These are phyloP conservation scores for Neurospora hispaniola DNA, from an alignment of 495 filamentous ascomycete genomes.

Conservation along the genomic window DNA sequence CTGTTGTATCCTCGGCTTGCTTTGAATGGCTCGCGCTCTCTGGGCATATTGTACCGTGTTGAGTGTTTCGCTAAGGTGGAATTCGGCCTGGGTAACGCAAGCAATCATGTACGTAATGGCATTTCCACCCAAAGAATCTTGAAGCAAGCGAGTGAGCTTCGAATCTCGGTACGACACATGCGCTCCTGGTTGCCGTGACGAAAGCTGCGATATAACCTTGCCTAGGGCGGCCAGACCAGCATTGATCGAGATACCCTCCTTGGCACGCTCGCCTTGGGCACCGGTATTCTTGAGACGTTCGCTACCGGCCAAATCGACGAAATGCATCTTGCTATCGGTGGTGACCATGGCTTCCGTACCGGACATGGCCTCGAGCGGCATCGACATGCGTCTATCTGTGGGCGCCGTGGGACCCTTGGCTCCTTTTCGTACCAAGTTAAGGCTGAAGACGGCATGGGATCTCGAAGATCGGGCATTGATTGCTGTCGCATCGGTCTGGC, in stretches of 20 bases:
- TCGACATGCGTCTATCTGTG: slow-evolving; percentile 77
- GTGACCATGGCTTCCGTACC: slow-evolving; percentile 60
- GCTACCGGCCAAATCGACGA: slow-evolving; percentile 95
- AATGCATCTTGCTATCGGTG: slow-evolving; percentile 96
- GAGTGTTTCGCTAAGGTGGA: slow-evolving; percentile 93
- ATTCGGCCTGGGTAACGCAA: slow-evolving; percentile 93
- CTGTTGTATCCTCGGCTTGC: slow-evolving; percentile 93
- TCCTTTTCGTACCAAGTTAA: slow-evolving; percentile 87
- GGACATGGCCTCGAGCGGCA: slow-evolving; percentile 73
- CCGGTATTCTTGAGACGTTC: slow-evolving; percentile 96
- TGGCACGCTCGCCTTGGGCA: slow-evolving; percentile 88
- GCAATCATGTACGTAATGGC: slow-evolving; percentile 99
- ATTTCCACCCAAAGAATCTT: slow-evolving; percentile 96
- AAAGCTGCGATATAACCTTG: slow-evolving; percentile 97
- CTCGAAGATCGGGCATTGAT: slow-evolving; percentile 99
- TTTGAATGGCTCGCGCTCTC: slow-evolving; percentile 91
- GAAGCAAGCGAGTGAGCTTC: slow-evolving; percentile 85
- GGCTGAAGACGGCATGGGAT: slow-evolving; percentile 93
- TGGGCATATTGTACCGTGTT: slow-evolving; percentile 98
- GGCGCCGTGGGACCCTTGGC: slow-evolving; percentile 43
- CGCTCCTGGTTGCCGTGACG: slow-evolving; percentile 73
- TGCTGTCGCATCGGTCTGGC: slow-evolving; percentile 97
- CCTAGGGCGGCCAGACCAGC: slow-evolving; percentile 89
- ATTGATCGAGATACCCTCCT: slow-evolving; percentile 98
- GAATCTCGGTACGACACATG: slow-evolving; percentile 99